Base-by-base conservation (phyloP, 306 rosid species). In the Dryas alaskensis region DNA sequence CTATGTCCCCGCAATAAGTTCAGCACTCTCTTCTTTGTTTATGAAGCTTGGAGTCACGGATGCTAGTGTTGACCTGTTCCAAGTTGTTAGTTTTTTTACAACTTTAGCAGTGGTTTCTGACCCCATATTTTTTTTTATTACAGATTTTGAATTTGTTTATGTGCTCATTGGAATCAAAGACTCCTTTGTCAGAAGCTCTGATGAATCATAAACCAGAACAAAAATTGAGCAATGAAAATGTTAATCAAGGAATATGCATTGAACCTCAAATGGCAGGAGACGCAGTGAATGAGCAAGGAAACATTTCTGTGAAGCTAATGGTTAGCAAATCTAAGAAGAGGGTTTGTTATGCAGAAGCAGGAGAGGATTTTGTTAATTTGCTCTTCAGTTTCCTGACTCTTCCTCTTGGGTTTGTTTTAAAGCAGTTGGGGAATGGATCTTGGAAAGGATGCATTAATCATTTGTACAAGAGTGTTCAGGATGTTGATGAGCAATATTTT, bases 331-430 rank as follows among this genome's bases (percentile, higher is more conserved):
- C 79, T 9, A 65, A 22, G 65, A 65, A 22, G 45, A 53, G 6
- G 40, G 58, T 75, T 53, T 75, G 58, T 27, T 75, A 75, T 44
- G 72, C 79, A 4, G 72, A 75, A 43, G 79, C 49, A 3, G 50
- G 60, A 3, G 49, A 27, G 7, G 79, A 75, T 8, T 75, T 65
- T 27, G 72, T 75, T 5, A 54, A 65, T 44, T 31, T 75, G 25
- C 73, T 75, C 37, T 43, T 44, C 12, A 75, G 79, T 46, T 75
- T 75, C 17, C 25, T 75, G 4, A 22, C 71, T 1, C 25, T 63
- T 62, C 70, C 78, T 9, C 78, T 74, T 7, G 78, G 78, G 2
- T 59, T 50, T 40, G 7, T 52, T 2, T 3, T 52, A 10, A 50
- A 63, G 31, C 51, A 64, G 6, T 6, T 40, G 2, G 3, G 39